A percentile compares a stretch with the other conserved stretches of the same genome.
Conservation (phyloP, 106 monocot species). For the Platanthera zijinensis region DNA sequence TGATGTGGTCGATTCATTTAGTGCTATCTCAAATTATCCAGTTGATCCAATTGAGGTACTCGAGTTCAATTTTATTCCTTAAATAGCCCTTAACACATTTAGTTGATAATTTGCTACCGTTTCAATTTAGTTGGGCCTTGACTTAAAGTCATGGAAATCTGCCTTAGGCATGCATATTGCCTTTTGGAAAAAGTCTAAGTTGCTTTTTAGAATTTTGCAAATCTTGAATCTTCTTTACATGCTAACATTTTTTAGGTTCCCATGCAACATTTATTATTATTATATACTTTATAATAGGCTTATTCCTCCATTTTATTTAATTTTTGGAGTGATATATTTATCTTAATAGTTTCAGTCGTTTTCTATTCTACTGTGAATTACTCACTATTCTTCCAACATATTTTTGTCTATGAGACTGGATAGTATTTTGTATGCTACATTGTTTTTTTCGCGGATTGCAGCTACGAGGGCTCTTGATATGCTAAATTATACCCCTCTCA, state of each 20-base stretch:
- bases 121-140: background rate
- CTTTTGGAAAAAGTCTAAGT: background rate
- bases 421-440: background rate
- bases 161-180: background rate
- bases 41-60: background rate
- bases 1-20: background rate
- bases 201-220: background rate
- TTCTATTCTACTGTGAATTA: background rate
- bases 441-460: slow-evolving; percentile 11
- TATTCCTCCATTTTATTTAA: background rate
- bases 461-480: slow-evolving; percentile 74
- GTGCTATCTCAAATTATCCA: background rate
- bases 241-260: background rate
- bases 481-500: slow-evolving; percentile 74
- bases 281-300: background rate
- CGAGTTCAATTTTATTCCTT: background rate
- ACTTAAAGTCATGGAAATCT: background rate
- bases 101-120: background rate
- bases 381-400: background rate
- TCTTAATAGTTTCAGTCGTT: background rate
- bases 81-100: background rate
- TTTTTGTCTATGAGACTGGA: background rate
- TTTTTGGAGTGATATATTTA: background rate
- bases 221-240: background rate
- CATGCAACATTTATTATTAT: background rate